Evolutionary conservation across 176 grass and related monocot genomes (phyloP).

Genomic region (Miscanthus lutarioriparius): DNA sequence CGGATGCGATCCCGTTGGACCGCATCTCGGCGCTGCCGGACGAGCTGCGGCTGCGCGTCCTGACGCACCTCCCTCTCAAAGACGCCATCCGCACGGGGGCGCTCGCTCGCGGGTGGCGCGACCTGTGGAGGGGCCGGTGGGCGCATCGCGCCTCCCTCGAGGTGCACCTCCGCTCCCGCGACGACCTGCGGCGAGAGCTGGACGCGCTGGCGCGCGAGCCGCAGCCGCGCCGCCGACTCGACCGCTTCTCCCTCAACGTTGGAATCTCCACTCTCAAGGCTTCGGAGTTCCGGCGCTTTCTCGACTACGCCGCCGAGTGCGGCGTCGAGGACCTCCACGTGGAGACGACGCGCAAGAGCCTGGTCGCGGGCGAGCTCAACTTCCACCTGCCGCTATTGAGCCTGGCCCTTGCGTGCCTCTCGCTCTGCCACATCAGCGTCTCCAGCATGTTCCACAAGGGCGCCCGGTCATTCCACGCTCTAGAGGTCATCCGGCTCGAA

Average conservation of each 20-base stretch:
- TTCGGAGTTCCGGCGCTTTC: slow-evolving; percentile 26
- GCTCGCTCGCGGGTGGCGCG: slow-evolving; percentile 44
- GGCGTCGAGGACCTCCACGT: slow-evolving; percentile 48
- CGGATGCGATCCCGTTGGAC: background rate
- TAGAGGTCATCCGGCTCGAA: slow-evolving; percentile 15
- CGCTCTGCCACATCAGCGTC: no score
- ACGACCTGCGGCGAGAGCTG: background rate
- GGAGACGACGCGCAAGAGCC: background rate
- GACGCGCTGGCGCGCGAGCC: background rate
- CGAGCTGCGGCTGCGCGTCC: background rate
- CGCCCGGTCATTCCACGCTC: no score
- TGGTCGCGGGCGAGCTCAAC: background rate
- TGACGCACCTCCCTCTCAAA: slow-evolving; percentile 45
- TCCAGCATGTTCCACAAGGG: no score
- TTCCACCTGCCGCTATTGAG: slow-evolving; percentile 40
- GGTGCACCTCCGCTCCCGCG: slow-evolving; percentile 26
- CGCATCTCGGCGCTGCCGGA: background rate
- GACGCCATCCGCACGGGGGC: slow-evolving; percentile 46
- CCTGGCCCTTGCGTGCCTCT: slow-evolving; percentile 12
- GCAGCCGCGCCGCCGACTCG: slow-evolving; percentile 39
- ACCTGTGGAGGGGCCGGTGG: slow-evolving; percentile 53
- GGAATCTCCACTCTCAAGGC: background rate
- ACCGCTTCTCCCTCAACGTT: slow-evolving; percentile 32
- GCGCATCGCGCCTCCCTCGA: slow-evolving; percentile 17
- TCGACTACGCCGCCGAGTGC: slow-evolving; percentile 25